These are phyloP conservation scores for Trypanosoma boissoni DNA, from an alignment of 208 protist species.

Conservation along the genomic window DNA sequence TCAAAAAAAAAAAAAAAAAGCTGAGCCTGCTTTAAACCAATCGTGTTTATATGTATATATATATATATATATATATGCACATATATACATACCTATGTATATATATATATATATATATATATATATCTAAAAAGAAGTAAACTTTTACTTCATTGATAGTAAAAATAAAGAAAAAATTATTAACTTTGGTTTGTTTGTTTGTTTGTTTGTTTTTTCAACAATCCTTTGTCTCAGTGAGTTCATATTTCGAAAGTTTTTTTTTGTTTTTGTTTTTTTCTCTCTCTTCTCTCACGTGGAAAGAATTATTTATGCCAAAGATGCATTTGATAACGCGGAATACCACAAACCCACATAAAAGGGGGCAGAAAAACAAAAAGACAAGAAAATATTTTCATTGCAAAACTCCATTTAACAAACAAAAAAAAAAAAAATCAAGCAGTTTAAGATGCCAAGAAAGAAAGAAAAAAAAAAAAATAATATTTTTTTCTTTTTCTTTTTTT, in stretches of 20 bases:
- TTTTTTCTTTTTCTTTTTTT: background rate
- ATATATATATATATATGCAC: background rate
- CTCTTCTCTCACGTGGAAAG: background rate
- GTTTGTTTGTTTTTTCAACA: background rate
- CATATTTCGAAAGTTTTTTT: background rate
- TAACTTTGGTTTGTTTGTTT: background rate
- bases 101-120: slow-evolving; percentile 2
- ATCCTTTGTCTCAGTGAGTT: background rate
- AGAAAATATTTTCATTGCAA: too few species aligned
- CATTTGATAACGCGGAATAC: too few species aligned
- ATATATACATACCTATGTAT: background rate
- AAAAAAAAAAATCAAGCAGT: slow-evolving; percentile 4
- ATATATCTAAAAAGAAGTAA: background rate
- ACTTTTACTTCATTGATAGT: background rate
- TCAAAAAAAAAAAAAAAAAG: too few species aligned
- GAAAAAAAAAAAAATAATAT: background rate
- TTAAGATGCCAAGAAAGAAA: too few species aligned
- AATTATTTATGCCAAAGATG: too few species aligned
- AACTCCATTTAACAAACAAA: slow-evolving; percentile 8
- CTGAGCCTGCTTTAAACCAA: too few species aligned
- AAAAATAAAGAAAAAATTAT: background rate
- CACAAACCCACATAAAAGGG: background rate
- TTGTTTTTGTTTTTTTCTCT: background rate
- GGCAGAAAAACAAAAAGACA: background rate
- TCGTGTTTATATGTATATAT: background rate